Conservation (phyloP, 768 basidiomycete genomes). For the Termitomyces sp. region DNA sequence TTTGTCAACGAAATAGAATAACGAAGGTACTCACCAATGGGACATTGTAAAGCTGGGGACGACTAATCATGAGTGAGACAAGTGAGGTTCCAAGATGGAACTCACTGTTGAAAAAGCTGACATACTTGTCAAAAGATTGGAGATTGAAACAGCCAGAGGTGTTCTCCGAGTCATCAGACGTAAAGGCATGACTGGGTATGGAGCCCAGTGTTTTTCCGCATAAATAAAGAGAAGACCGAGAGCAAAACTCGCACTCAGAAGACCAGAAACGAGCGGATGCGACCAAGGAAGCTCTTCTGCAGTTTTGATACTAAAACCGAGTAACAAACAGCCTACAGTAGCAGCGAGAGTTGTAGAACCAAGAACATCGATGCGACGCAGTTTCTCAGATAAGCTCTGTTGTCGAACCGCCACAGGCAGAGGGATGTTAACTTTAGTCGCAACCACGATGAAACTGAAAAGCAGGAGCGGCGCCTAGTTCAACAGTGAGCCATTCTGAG, state of each 20-base stretch:
- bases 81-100: constrained; percentile 12
- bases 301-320: constrained; percentile 73
- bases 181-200: constrained; percentile 89
- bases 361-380: constrained; percentile 78
- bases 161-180: constrained; percentile 72
- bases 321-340: constrained; percentile 62
- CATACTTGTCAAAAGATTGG: constrained; percentile 74
- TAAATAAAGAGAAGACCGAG: constrained; percentile 59
- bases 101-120: constrained; percentile 76
- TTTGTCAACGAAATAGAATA: not conserved
- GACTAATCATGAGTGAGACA: constrained; percentile 16
- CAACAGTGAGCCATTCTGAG: not conserved
- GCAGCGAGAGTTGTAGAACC: constrained; percentile 79
- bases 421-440: constrained; percentile 71
- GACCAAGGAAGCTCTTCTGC: constrained; percentile 77
- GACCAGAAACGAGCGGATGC: constrained; percentile 63
- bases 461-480: constrained; percentile 70
- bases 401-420: constrained; percentile 63
- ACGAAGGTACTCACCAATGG: constrained; percentile 53
- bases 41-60: constrained; percentile 69
- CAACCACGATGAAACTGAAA: constrained; percentile 66
- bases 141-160: constrained; percentile 74
- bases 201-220: constrained; percentile 74
- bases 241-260: constrained; percentile 53
- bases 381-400: constrained; percentile 54